Evolutionary conservation across 2,329 filamentous ascomycete species (phyloP).

Genomic region (Stemphylium lycopersici): DNA sequence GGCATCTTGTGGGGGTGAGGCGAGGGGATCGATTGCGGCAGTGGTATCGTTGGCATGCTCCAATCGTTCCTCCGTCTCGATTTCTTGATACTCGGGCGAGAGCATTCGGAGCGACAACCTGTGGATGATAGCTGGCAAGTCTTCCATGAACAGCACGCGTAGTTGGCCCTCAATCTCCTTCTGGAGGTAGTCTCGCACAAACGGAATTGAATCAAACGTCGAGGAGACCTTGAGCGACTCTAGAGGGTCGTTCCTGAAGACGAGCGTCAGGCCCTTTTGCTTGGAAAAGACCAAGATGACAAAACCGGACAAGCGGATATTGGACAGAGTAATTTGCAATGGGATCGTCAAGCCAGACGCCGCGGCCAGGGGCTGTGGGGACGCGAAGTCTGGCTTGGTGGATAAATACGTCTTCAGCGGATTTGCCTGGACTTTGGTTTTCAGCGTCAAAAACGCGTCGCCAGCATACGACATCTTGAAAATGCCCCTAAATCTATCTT

Average conservation of each 20-base stretch:
- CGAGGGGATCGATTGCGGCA: conserved; percentile 76
- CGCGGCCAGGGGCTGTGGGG: conserved; percentile 88
- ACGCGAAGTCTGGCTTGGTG: conserved; percentile 90
- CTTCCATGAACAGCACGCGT: conserved; percentile 95
- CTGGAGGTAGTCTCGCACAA: conserved; percentile 95
- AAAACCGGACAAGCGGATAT: conserved; percentile 94
- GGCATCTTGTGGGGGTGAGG: conserved; percentile 79
- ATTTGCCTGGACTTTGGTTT: conserved; percentile 96
- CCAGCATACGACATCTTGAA: conserved; percentile 99
- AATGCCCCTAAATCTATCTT: conserved; percentile 95
- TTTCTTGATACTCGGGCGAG: conserved; percentile 82
- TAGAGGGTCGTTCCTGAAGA: conserved; percentile 96
- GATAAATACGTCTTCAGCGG: conserved; percentile 94
- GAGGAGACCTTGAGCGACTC: conserved; percentile 98
- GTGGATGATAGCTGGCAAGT: conserved; percentile 95
- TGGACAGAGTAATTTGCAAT: conserved; percentile 93
- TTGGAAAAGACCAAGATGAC: conserved; percentile 98
- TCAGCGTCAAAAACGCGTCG: conserved; percentile 92
- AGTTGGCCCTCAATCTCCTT: conserved; percentile 94
- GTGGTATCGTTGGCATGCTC: conserved; percentile 58
- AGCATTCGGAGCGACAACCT: conserved; percentile 85
- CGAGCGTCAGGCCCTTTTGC: conserved; percentile 93
- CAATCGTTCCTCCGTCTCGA: conserved; percentile 64
- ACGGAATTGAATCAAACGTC: conserved; percentile 98
- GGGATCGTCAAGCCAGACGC: conserved; percentile 93